phyloP scores from a whole-genome alignment of 2,329 filamentous ascomycete genomes.

The Penicillium sp. region DNA sequence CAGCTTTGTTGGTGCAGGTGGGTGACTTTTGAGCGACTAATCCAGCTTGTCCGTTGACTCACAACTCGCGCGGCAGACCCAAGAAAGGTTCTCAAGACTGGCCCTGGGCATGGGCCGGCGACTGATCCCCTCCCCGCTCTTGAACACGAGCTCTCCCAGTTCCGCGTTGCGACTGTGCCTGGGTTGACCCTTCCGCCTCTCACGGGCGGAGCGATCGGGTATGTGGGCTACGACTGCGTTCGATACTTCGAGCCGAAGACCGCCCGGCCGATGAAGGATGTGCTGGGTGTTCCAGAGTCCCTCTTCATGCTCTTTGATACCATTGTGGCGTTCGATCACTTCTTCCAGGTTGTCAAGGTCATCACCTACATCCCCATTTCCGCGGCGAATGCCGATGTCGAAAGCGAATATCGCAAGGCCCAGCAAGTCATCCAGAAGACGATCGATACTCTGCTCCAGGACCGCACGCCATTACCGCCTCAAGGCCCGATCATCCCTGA shows the following conservation, averaged over 20 bases:
- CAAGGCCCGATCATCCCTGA: constrained; percentile 70
- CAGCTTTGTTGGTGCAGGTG: constrained; percentile 84
- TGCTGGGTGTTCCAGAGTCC: constrained; percentile 84
- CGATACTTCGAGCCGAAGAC: constrained; percentile 98
- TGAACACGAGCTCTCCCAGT: constrained; percentile 73
- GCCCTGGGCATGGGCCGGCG: constrained; percentile 78
- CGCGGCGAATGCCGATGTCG: constrained; percentile 55
- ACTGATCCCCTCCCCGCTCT: constrained; percentile 80
- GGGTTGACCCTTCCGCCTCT: constrained; percentile 78
- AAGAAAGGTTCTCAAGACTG: constrained; percentile 78
- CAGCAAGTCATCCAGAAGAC: constrained; percentile 62
- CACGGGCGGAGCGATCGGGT: constrained; percentile 90
- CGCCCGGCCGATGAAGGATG: constrained; percentile 80
- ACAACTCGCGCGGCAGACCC: constrained; percentile 46
- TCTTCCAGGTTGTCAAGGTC: constrained; percentile 88
- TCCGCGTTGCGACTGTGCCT: constrained; percentile 78
- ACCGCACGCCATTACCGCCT: constrained; percentile 71
- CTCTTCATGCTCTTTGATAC: constrained; percentile 97
- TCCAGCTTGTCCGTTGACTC: constrained; percentile 10
- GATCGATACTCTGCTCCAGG: constrained; percentile 68
- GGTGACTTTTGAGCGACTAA: constrained; percentile 20
- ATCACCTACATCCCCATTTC: constrained; percentile 84
- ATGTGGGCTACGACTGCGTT: constrained; percentile 96
- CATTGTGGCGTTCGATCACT: constrained; percentile 89
- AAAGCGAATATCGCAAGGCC: constrained; percentile 67